A percentile compares a stretch with the other conserved stretches of the same genome.
phyloP scores from a whole-genome alignment of 2,329 filamentous ascomycete genomes.

The Eutypella sp. region DNA sequence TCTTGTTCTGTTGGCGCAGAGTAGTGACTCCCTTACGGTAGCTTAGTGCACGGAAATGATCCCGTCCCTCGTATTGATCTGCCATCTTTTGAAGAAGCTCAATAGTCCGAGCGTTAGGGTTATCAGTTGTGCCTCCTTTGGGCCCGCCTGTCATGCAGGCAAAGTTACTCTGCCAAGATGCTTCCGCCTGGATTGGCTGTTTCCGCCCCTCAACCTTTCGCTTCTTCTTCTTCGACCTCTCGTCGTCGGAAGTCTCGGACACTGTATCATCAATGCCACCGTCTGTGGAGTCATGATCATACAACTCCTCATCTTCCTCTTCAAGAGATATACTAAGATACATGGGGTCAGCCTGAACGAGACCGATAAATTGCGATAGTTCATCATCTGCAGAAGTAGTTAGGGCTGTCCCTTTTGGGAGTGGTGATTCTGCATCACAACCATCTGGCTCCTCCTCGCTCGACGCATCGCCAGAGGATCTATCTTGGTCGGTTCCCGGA shows the following conservation, averaged over 20 bases:
- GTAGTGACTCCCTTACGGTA: conserved; percentile 76
- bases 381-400: conserved; percentile 5
- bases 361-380: conserved; percentile 42
- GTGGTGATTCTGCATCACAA: conserved; percentile 1
- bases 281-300: conserved; percentile 17
- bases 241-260: conserved; percentile 7
- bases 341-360: conserved; percentile 51
- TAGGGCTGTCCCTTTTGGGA: background rate
- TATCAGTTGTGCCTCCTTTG: conserved; percentile 38
- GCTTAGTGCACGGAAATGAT: conserved; percentile 69
- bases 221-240: conserved; percentile 15
- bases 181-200: conserved; percentile 21
- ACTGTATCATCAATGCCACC: conserved; percentile 15
- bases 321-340: background rate
- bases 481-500: background rate
- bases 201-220: conserved; percentile 5
- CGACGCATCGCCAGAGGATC: conserved; percentile 1
- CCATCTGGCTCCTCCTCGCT: background rate
- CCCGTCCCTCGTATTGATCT: conserved; percentile 69
- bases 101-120: conserved; percentile 73
- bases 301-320: conserved; percentile 12
- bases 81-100: conserved; percentile 73
- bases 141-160: conserved; percentile 50
- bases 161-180: conserved; percentile 44
- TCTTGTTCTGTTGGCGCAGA: conserved; percentile 58